phyloP scores from a whole-genome alignment of 768 basidiomycete genomes.

The Porpolomopsis calyptriformis region DNA sequence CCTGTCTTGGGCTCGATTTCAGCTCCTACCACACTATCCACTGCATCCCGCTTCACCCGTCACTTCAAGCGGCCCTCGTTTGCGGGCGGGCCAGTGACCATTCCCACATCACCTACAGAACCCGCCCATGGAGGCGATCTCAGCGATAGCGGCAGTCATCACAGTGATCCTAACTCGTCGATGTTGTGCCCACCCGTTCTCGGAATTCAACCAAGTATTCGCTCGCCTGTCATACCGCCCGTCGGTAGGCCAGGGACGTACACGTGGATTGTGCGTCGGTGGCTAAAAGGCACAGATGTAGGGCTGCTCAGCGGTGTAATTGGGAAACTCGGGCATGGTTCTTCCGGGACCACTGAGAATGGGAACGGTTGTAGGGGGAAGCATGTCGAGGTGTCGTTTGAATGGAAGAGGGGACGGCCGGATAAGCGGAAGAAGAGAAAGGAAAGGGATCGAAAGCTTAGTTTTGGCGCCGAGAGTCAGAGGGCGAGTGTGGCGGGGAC shows the following conservation, averaged over 20 bases:
- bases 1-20: neutral
- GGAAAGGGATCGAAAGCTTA: slow-evolving; percentile 13
- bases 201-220: slow-evolving; percentile 58
- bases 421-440: slow-evolving; percentile 16
- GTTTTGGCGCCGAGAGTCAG: slow-evolving; percentile 10
- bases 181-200: slow-evolving; percentile 35
- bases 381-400: slow-evolving; percentile 63
- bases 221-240: slow-evolving; percentile 12
- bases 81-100: neutral
- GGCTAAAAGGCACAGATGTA: slow-evolving; percentile 49
- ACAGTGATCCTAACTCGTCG: too few relatives aligned
- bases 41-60: neutral
- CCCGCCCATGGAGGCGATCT: too few relatives aligned
- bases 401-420: slow-evolving; percentile 52
- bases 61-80: slow-evolving; percentile 2
- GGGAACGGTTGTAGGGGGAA: slow-evolving; percentile 14
- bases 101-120: neutral
- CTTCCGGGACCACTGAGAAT: too few relatives aligned
- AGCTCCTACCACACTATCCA: neutral
- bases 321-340: slow-evolving; percentile 21
- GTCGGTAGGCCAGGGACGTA: slow-evolving; percentile 42
- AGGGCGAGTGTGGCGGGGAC: neutral
- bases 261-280: slow-evolving; percentile 66
- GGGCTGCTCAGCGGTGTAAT: slow-evolving; percentile 37
- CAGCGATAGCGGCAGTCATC: too few relatives aligned